Conservation (phyloP, 768 basidiomycete species). For the Tricholoma bakamatsutake region DNA sequence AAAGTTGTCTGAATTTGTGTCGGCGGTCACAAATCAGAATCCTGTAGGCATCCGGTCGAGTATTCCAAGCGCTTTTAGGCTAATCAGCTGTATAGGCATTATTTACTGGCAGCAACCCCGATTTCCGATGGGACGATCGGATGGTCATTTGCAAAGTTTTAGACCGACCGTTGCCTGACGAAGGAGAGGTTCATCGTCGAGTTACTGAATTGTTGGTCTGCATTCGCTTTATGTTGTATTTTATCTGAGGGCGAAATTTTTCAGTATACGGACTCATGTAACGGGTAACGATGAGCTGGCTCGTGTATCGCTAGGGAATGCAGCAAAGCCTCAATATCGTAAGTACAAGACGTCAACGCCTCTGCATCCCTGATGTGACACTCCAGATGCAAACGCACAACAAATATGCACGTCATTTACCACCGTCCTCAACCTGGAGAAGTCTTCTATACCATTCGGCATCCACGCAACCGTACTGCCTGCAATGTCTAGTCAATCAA, state of each 20-base stretch:
- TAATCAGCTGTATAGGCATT: conserved; percentile 24
- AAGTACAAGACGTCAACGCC: background rate
- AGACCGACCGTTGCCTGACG: conserved; percentile 35
- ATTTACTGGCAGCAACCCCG: conserved; percentile 39
- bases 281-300: conserved; percentile 4
- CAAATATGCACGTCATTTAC: background rate
- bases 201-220: conserved; percentile 46
- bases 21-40: conserved; percentile 32
- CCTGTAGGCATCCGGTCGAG: conserved; percentile 27
- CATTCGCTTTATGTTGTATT: background rate
- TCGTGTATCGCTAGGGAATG: conserved; percentile 2
- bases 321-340: conserved; percentile 6
- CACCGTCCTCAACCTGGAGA: background rate
- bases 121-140: conserved; percentile 37
- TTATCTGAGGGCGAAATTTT: conserved; percentile 4
- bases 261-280: conserved; percentile 24
- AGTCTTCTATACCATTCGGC: background rate
- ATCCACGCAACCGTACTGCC: background rate
- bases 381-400: background rate
- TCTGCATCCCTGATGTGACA: conserved; percentile 5
- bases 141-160: conserved; percentile 51
- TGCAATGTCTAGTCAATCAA: background rate
- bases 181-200: conserved; percentile 33
- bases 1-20: conserved; percentile 54
- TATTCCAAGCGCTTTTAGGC: background rate